Evolutionary conservation across 108 stramenopile genomes (phyloP).

Genomic region (Aureococcus anophagefferens): DNA sequence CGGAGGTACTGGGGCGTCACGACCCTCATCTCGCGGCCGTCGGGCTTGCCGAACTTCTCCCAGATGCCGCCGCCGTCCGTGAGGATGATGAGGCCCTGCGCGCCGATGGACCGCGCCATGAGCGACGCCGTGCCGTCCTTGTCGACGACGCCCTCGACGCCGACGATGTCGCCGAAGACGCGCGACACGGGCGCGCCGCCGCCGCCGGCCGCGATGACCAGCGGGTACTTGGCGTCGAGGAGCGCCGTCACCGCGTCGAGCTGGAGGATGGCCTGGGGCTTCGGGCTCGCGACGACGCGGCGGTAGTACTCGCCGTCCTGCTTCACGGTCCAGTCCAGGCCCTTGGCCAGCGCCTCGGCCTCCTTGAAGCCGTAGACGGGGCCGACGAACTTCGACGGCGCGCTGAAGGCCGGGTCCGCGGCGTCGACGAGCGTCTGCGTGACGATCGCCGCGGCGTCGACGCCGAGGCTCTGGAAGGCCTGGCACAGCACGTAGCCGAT

Average conservation of each 20-base stretch:
- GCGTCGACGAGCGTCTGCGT: conserved; percentile 66
- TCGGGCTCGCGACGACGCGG: conserved; percentile 65
- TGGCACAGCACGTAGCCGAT: conserved; percentile 69
- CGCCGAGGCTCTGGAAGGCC: conserved; percentile 47
- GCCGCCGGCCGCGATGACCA: conserved; percentile 68
- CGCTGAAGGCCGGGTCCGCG: conserved; percentile 53
- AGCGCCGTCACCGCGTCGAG: conserved; percentile 57
- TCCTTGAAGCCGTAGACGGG: conserved; percentile 72
- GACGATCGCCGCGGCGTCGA: conserved; percentile 49
- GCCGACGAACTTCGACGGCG: conserved; percentile 66
- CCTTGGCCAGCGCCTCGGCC: conserved; percentile 58
- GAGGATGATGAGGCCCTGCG: conserved; percentile 67
- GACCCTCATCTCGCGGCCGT: conserved; percentile 56
- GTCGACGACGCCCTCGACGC: conserved; percentile 9
- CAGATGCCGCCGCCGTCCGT: conserved; percentile 72
- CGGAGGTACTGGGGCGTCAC: conserved; percentile 61
- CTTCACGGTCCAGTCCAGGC: conserved; percentile 64
- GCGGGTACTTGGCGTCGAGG: conserved; percentile 37
- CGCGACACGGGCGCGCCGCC: conserved; percentile 66
- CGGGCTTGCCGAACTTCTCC: conserved; percentile 68
- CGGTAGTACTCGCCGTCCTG: conserved; percentile 70
- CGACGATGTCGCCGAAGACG: conserved; percentile 9
- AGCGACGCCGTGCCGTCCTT: conserved; percentile 60
- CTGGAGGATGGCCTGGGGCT: conserved; percentile 64
- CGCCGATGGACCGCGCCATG: conserved; percentile 54